Evolutionary conservation across 371 early-diverging fungal species (phyloP).

Genomic region (Funneliformis caledonium): DNA sequence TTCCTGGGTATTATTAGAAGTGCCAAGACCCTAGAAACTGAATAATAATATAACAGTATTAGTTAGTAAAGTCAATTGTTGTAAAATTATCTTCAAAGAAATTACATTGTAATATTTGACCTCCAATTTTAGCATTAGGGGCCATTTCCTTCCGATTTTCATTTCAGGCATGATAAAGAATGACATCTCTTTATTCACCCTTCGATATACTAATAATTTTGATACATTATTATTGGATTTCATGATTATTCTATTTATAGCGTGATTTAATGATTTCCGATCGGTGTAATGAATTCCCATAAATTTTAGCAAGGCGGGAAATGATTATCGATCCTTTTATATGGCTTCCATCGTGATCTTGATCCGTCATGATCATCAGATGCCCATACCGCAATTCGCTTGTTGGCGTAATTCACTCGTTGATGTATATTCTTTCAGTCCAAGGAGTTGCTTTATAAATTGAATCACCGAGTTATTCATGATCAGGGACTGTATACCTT

Average conservation of each 20-base stretch:
- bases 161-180: slow-evolving; percentile 98
- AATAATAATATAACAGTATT: neutral
- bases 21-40: slow-evolving; percentile 86
- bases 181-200: slow-evolving; percentile 51
- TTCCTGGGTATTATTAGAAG: slow-evolving; percentile 85
- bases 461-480: too few relatives aligned
- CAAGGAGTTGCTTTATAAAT: slow-evolving; percentile 84
- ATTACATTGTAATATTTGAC: slow-evolving; percentile 94
- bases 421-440: slow-evolving; percentile 88
- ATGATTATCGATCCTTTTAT: slow-evolving; percentile 99
- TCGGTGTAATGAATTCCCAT: slow-evolving; percentile 99
- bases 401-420: slow-evolving; percentile 80
- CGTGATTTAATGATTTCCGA: slow-evolving; percentile 51
- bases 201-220: neutral
- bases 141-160: slow-evolving; percentile 82
- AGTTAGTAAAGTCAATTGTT: neutral
- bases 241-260: neutral
- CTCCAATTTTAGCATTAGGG: slow-evolving; percentile 67
- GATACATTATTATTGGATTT: neutral
- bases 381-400: slow-evolving; percentile 95
- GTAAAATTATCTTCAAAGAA: neutral
- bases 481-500: slow-evolving; percentile 84
- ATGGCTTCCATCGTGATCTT: slow-evolving; percentile 99
- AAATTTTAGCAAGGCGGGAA: slow-evolving; percentile 94
- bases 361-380: slow-evolving; percentile 99